A percentile compares a stretch with the other conserved stretches of the same genome.
phyloP scores from a whole-genome alignment of 2,329 filamentous ascomycete species.

The Capronia americana region DNA sequence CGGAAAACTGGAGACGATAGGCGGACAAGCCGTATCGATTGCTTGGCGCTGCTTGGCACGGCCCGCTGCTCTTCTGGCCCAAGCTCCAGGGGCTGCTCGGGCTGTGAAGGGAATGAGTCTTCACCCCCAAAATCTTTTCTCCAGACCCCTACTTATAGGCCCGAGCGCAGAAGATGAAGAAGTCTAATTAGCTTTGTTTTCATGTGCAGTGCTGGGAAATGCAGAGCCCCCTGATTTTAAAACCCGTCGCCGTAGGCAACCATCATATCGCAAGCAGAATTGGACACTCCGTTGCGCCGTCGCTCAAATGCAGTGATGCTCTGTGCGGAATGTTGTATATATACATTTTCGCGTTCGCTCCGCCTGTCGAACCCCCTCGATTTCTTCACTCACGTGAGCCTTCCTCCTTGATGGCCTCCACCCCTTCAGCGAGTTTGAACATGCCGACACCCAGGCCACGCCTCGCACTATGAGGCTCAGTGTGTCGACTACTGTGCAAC shows the following conservation, averaged over 20 bases:
- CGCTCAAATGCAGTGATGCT: slow-evolving; percentile 25
- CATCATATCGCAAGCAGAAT: neutral
- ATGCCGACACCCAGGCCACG: slow-evolving; percentile 26
- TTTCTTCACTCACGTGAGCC: neutral
- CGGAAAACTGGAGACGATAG: slow-evolving; percentile 17
- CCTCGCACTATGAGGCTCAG: slow-evolving; percentile 21
- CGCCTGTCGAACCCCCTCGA: neutral
- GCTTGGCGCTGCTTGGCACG: slow-evolving; percentile 13
- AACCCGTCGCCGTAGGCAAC: too few relatives aligned
- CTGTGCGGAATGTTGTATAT: neutral
- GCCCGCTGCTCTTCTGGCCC: neutral
- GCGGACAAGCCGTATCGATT: slow-evolving; percentile 10
- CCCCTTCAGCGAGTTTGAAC: slow-evolving; percentile 25
- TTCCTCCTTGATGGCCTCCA: slow-evolving; percentile 31
- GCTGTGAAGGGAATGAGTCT: neutral
- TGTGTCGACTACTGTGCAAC: neutral
- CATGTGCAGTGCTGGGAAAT: neutral
- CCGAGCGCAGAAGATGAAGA: neutral
- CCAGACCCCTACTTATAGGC: neutral
- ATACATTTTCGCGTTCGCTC: neutral
- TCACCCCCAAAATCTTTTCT: neutral
- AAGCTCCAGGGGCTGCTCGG: slow-evolving; percentile 6
- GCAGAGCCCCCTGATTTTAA: neutral
- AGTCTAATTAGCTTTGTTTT: neutral
- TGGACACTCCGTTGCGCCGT: slow-evolving; percentile 22